Evolutionary conservation across 2,329 filamentous ascomycete genomes (phyloP).

Genomic region (Monascus ruber): DNA sequence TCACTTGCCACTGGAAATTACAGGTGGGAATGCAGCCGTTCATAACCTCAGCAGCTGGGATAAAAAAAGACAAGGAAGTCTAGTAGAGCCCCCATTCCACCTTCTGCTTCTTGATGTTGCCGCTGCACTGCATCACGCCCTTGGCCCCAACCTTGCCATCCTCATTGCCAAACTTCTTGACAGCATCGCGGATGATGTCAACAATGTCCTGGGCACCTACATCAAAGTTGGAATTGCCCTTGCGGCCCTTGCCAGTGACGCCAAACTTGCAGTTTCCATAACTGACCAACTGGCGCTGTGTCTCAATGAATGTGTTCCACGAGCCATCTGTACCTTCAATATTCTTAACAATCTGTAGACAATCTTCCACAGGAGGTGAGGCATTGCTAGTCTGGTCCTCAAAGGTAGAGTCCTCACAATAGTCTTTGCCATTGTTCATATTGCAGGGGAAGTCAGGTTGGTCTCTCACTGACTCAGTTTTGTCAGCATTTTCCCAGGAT

Average conservation of each 20-base stretch:
- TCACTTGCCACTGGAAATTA: too few species aligned
- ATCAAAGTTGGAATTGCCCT: slow-evolving; percentile 17
- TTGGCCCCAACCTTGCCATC: slow-evolving; percentile 23
- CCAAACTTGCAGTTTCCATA: slow-evolving; percentile 24
- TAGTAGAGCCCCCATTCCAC: slow-evolving; percentile 18
- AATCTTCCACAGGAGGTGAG: slow-evolving; percentile 25
- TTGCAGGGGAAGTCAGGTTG: slow-evolving; percentile 26
- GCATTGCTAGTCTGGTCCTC: slow-evolving; percentile 22
- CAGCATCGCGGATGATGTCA: slow-evolving; percentile 22
- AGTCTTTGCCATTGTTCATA: slow-evolving; percentile 3
- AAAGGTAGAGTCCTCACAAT: slow-evolving; percentile 15
- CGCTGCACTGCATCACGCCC: slow-evolving; percentile 23
- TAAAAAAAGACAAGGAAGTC: too few species aligned
- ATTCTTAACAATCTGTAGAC: slow-evolving; percentile 22
- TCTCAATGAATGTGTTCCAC: slow-evolving; percentile 7
- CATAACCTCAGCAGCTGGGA: too few species aligned
- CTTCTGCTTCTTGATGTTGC: slow-evolving; percentile 13
- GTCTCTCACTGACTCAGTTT: too few species aligned
- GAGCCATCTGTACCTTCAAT: slow-evolving; percentile 16
- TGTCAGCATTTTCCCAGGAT: too few species aligned
- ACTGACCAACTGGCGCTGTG: slow-evolving; percentile 13
- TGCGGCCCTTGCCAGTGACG: slow-evolving; percentile 18
- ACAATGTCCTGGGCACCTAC: slow-evolving; percentile 23
- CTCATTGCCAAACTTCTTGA: slow-evolving; percentile 18
- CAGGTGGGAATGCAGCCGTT: too few species aligned